Percentiles rank a stretch among this genome's conserved stretches.
Conservation (phyloP, 2,329 filamentous ascomycete genomes). For the Onygenales sp. region DNA sequence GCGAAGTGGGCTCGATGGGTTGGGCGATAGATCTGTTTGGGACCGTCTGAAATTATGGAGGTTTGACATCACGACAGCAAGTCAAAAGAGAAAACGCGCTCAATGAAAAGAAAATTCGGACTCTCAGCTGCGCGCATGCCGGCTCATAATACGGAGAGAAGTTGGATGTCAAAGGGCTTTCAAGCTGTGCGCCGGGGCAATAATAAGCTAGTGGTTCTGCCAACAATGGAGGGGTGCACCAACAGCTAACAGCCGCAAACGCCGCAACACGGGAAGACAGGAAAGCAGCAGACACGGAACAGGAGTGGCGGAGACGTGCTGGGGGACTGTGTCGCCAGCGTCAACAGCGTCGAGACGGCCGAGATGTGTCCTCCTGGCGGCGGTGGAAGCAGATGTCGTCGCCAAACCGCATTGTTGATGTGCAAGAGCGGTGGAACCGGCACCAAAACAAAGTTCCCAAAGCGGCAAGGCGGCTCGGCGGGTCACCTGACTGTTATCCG, state of each 20-base stretch:
- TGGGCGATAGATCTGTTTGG: conserved; percentile 31
- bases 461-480: conserved; percentile 4
- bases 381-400: neutral
- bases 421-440: neutral
- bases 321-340: no score
- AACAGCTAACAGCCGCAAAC: no score
- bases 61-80: conserved; percentile 30
- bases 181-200: neutral
- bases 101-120: conserved; percentile 16
- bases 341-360: no score
- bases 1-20: conserved; percentile 39
- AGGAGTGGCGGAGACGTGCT: no score
- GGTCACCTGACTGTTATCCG: neutral
- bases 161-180: neutral
- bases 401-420: conserved; percentile 5
- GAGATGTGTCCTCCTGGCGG: neutral
- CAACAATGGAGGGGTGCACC: no score
- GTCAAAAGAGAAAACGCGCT: conserved; percentile 20
- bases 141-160: conserved; percentile 15
- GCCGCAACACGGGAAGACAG: no score
- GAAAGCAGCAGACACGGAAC: no score
- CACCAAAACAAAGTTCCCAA: conserved; percentile 15
- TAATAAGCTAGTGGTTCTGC: neutral
- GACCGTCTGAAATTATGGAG: conserved; percentile 26
- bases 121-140: conserved; percentile 31